Evolutionary conservation across 2,329 filamentous ascomycete species (phyloP).

Genomic region (Fusarium sp.): DNA sequence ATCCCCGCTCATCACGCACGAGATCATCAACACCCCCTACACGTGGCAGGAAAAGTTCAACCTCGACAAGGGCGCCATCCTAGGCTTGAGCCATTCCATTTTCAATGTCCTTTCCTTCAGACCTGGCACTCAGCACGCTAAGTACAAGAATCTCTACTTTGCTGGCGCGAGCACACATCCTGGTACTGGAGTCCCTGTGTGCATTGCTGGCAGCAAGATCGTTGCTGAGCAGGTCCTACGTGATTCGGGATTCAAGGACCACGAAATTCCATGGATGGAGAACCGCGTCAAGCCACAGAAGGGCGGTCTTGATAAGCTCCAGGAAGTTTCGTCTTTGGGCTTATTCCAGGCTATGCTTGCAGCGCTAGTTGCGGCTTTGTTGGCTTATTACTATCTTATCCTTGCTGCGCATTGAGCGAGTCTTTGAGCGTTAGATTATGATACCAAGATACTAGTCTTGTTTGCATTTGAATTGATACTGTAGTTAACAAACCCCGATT

Average conservation of each 20-base stretch:
- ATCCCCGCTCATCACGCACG: constrained; percentile 62
- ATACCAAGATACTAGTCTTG: not conserved
- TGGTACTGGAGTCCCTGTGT: constrained; percentile 80
- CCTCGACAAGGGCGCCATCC: constrained; percentile 78
- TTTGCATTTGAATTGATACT: not conserved
- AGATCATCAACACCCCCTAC: constrained; percentile 72
- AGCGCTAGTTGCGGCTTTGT: constrained; percentile 15
- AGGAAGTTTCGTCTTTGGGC: constrained; percentile 15
- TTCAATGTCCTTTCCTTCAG: constrained; percentile 78
- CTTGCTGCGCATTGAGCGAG: constrained; percentile 18
- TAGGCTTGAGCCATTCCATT: constrained; percentile 77
- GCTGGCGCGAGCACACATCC: constrained; percentile 81
- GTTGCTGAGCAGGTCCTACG: constrained; percentile 57
- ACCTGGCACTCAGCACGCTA: constrained; percentile 65
- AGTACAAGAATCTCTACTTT: constrained; percentile 69
- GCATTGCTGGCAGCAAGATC: constrained; percentile 75
- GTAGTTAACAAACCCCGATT: not conserved
- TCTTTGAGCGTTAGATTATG: not conserved
- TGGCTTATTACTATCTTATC: constrained; percentile 24
- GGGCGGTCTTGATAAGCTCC: constrained; percentile 25
- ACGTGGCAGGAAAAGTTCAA: constrained; percentile 77
- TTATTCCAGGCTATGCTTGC: constrained; percentile 25
- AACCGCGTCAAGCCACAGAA: not conserved
- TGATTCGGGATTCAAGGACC: constrained; percentile 2
- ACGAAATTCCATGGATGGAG: constrained; percentile 27